phyloP scores from a whole-genome alignment of 1,139 yeast species.

The Kodamaea alishanica region DNA sequence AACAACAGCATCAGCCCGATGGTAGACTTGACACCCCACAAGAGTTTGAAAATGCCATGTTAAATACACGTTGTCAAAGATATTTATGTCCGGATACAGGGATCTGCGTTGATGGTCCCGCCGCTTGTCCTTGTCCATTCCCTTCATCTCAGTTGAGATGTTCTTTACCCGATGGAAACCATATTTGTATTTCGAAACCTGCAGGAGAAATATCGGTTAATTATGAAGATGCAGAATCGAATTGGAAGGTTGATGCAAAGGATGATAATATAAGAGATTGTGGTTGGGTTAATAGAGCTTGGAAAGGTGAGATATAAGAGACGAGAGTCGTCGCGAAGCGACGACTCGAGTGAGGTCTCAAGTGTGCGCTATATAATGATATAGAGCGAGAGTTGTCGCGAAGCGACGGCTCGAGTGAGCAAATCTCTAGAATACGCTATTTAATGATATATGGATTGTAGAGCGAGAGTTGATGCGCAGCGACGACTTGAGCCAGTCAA shows the following conservation, averaged over 20 bases:
- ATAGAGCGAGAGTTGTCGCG: slow-evolving; percentile 6
- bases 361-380: slow-evolving; percentile 7
- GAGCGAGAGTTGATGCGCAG: slow-evolving; percentile 4
- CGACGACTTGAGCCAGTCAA: too few species aligned
- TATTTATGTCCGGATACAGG: slow-evolving; percentile 83
- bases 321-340: not conserved
- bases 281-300: slow-evolving; percentile 66
- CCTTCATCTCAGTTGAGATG: slow-evolving; percentile 85
- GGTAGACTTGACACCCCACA: slow-evolving; percentile 21
- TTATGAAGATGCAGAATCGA: slow-evolving; percentile 47
- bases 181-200: slow-evolving; percentile 78
- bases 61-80: slow-evolving; percentile 50
- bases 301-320: slow-evolving; percentile 36
- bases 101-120: slow-evolving; percentile 64
- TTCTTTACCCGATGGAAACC: slow-evolving; percentile 62
- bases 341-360: not conserved
- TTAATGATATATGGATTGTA: slow-evolving; percentile 6
- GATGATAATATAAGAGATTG: slow-evolving; percentile 64
- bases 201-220: slow-evolving; percentile 44
- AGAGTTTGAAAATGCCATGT: slow-evolving; percentile 28
- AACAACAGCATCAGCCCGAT: slow-evolving; percentile 22
- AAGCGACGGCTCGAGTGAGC: slow-evolving; percentile 4
- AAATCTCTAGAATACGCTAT: not conserved
- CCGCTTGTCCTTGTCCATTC: slow-evolving; percentile 86
- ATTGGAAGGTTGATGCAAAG: slow-evolving; percentile 51